These are phyloP conservation scores for Gamarada debralockiae DNA, from an alignment of 495 filamentous ascomycete genomes.

Conservation along the genomic window DNA sequence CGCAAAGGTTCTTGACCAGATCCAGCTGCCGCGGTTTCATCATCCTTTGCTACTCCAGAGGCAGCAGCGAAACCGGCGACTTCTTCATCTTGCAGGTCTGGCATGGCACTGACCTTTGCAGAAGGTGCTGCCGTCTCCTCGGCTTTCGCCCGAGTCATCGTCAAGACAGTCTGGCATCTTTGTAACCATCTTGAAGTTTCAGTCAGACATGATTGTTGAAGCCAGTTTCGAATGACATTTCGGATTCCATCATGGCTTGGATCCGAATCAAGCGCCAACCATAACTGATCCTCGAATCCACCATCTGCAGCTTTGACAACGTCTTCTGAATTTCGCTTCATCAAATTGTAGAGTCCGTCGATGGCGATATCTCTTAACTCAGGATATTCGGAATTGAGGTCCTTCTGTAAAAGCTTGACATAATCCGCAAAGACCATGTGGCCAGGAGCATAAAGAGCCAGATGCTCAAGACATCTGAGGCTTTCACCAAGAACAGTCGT, in stretches of 20 bases:
- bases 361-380: slow-evolving; percentile 76
- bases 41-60: slow-evolving; percentile 58
- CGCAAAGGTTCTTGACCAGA: slow-evolving; percentile 81
- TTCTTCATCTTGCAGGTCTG: slow-evolving; percentile 91
- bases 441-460: slow-evolving; percentile 86
- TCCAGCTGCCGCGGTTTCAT: slow-evolving; percentile 52
- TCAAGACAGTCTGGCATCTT: slow-evolving; percentile 82
- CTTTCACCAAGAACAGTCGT: slow-evolving; percentile 70
- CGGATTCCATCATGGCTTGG: slow-evolving; percentile 73
- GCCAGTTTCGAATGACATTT: slow-evolving; percentile 85
- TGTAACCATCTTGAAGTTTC: slow-evolving; percentile 81
- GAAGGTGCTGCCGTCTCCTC: slow-evolving; percentile 45
- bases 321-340: slow-evolving; percentile 83
- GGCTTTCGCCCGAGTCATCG: slow-evolving; percentile 69
- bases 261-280: slow-evolving; percentile 75
- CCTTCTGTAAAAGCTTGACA: slow-evolving; percentile 73
- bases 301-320: slow-evolving; percentile 70
- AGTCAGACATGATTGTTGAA: slow-evolving; percentile 75
- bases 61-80: slow-evolving; percentile 88
- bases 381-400: slow-evolving; percentile 62
- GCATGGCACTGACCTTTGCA: slow-evolving; percentile 45
- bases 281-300: slow-evolving; percentile 85
- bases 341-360: slow-evolving; percentile 86
- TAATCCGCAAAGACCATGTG: slow-evolving; percentile 81
- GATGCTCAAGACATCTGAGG: slow-evolving; percentile 80